Evolutionary conservation across 2,329 filamentous ascomycete species (phyloP).

Genomic region (Diatrype stigma): DNA sequence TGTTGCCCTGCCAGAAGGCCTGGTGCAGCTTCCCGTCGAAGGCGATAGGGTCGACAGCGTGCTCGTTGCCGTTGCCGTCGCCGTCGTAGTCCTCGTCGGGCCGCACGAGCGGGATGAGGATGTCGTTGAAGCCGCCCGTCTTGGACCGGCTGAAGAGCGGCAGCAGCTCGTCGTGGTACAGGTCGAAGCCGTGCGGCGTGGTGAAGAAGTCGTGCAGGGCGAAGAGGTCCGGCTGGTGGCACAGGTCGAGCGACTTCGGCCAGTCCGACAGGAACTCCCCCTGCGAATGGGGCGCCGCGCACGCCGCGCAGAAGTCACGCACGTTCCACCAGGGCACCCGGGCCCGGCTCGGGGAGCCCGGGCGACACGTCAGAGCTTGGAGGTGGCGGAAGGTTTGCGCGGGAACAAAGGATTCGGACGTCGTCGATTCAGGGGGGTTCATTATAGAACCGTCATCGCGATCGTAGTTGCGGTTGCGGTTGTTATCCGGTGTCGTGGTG

Average conservation of each 20-base stretch:
- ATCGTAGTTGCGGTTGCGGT: background rate
- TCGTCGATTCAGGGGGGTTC: too few species aligned
- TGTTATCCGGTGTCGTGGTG: background rate
- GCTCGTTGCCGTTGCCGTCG: too few species aligned
- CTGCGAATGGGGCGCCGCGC: slow-evolving; percentile 59
- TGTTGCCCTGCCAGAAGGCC: slow-evolving; percentile 72
- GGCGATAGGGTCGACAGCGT: slow-evolving; percentile 39
- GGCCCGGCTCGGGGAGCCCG: slow-evolving; percentile 55
- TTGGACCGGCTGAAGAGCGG: slow-evolving; percentile 76
- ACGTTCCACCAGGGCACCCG: slow-evolving; percentile 64
- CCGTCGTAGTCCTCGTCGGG: too few species aligned
- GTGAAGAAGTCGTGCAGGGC: slow-evolving; percentile 71
- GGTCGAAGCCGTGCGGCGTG: slow-evolving; percentile 57
- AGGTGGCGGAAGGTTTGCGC: slow-evolving; percentile 24
- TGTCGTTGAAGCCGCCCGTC: slow-evolving; percentile 68
- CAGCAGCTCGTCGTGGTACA: slow-evolving; percentile 59
- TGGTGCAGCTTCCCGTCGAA: slow-evolving; percentile 61
- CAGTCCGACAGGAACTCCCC: slow-evolving; percentile 65
- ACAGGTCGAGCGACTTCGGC: slow-evolving; percentile 61
- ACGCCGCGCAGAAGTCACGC: slow-evolving; percentile 59
- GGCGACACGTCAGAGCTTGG: slow-evolving; percentile 53
- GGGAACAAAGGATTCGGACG: slow-evolving; percentile 17
- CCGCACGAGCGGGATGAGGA: slow-evolving; percentile 63
- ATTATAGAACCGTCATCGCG: slow-evolving; percentile 1
- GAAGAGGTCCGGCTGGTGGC: slow-evolving; percentile 72